A percentile compares a stretch with the other conserved stretches of the same genome.
phyloP scores from a whole-genome alignment of 1,284 basidiomycete genomes.

The Cryptococcus sp. region DNA sequence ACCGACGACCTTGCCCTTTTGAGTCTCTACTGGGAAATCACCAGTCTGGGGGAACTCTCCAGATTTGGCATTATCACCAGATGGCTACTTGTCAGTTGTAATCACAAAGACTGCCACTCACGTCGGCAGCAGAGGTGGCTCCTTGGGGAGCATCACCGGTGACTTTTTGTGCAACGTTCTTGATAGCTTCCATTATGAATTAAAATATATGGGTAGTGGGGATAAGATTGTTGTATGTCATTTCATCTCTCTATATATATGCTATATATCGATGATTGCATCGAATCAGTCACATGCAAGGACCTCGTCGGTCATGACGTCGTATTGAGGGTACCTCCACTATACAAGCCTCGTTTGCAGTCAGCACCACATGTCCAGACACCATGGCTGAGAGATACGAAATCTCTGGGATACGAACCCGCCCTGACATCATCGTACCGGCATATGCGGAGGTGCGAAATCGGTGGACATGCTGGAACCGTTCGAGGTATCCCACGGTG shows the following conservation, averaged over 20 bases:
- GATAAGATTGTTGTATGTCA: not conserved
- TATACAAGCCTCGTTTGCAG: too few species aligned
- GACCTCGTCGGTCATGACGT: not conserved
- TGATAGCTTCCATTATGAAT: conserved; percentile 14
- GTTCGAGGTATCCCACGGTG: too few species aligned
- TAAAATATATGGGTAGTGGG: not conserved
- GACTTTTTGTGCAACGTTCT: conserved; percentile 13
- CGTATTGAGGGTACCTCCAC: too few species aligned
- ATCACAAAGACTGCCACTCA: not conserved
- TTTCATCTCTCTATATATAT: not conserved
- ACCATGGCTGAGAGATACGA: too few species aligned
- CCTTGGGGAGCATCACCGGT: conserved; percentile 6
- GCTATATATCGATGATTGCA: not conserved
- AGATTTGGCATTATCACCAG: conserved; percentile 1
- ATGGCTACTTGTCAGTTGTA: not conserved
- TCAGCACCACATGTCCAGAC: too few species aligned
- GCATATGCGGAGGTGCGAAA: too few species aligned
- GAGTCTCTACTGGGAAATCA: conserved; percentile 35
- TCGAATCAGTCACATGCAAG: not conserved
- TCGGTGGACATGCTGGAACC: too few species aligned
- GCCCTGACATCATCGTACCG: too few species aligned
- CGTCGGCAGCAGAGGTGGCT: conserved; percentile 1
- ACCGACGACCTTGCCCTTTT: conserved; percentile 34
- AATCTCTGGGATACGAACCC: too few species aligned
- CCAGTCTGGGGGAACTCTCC: conserved; percentile 34